These are phyloP conservation scores for Pythium sukuiense DNA, from an alignment of 352 stramenopile species.

Conservation along the genomic window DNA sequence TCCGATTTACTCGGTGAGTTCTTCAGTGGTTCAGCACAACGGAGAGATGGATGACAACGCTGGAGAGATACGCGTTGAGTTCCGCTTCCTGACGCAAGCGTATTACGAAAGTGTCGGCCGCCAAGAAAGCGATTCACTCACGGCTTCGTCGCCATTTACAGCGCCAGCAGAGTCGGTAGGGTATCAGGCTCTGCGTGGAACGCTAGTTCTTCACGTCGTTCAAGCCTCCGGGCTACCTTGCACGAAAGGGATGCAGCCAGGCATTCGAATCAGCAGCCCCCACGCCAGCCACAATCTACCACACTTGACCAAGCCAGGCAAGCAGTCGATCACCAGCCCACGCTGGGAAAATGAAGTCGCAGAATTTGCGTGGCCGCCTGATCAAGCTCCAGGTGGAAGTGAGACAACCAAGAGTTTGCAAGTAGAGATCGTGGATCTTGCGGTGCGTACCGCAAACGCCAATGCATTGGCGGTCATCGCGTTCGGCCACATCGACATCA, in stretches of 20 bases:
- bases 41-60: conserved; percentile 15
- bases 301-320: conserved; percentile 33
- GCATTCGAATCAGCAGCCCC: conserved; percentile 25
- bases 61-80: conserved; percentile 50
- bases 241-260: conserved; percentile 41
- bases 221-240: conserved; percentile 32
- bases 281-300: conserved; percentile 6
- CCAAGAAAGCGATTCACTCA: conserved; percentile 1
- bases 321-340: conserved; percentile 35
- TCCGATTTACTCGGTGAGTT: conserved; percentile 31
- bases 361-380: conserved; percentile 31
- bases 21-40: background rate
- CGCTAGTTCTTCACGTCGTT: conserved; percentile 37
- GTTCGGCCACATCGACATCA: conserved; percentile 37
- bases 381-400: background rate
- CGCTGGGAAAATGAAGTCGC: conserved; percentile 30
- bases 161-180: background rate
- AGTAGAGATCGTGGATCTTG: conserved; percentile 47
- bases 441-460: conserved; percentile 35
- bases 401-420: conserved; percentile 3
- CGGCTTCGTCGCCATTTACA: conserved; percentile 9
- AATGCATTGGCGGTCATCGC: conserved; percentile 37
- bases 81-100: conserved; percentile 42
- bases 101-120: conserved; percentile 27
- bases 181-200: conserved; percentile 18